Conservation (phyloP, 768 basidiomycete genomes). For the Cyathus striatus region DNA sequence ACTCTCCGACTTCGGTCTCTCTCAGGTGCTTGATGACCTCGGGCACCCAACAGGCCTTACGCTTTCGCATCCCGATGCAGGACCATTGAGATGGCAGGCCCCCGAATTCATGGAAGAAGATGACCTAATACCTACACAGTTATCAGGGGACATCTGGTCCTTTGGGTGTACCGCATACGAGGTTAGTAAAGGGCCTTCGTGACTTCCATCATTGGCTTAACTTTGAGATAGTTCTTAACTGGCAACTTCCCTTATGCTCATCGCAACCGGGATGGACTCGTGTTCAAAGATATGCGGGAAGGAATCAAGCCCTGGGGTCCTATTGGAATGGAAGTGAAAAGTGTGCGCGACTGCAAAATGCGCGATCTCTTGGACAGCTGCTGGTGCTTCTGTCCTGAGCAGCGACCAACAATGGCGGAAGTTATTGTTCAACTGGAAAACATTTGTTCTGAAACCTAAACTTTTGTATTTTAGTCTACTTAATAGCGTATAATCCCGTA, state of each 20-base stretch:
- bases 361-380: constrained; percentile 12
- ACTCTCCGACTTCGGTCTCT: constrained; percentile 41
- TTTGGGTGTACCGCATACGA: constrained; percentile 30
- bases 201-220: background rate
- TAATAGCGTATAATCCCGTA: no score
- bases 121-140: constrained; percentile 13
- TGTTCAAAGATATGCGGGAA: constrained; percentile 15
- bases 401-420: constrained; percentile 15
- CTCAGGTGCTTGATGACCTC: constrained; percentile 24
- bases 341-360: constrained; percentile 8
- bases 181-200: constrained; percentile 10
- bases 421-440: constrained; percentile 10
- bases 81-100: constrained; percentile 27
- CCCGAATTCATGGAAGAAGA: constrained; percentile 28
- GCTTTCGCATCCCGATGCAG: constrained; percentile 20
- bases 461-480: no score
- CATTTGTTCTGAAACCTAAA: no score
- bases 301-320: constrained; percentile 13
- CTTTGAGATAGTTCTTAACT: constrained; percentile 14
- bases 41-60: constrained; percentile 21
- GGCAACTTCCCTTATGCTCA: constrained; percentile 15
- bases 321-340: constrained; percentile 4
- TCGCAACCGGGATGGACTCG: constrained; percentile 12
- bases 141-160: constrained; percentile 26
- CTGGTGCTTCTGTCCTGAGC: constrained; percentile 14